phyloP scores from a whole-genome alignment of 1,139 yeast species.

The Wickerhamiella infanticola region DNA sequence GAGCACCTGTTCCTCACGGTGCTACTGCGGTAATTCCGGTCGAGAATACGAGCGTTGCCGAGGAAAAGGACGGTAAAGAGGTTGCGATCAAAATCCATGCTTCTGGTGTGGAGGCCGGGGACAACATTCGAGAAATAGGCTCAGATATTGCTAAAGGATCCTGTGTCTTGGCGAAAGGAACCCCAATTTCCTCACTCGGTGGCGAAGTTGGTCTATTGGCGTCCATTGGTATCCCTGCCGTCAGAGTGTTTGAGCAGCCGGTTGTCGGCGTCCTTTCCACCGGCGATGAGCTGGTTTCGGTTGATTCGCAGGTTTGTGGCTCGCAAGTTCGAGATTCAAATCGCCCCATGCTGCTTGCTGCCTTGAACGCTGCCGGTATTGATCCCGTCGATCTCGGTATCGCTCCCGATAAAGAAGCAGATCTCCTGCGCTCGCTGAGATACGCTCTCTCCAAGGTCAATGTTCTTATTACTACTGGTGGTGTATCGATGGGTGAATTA shows the following conservation, averaged over 20 bases:
- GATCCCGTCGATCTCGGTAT: conserved; percentile 30
- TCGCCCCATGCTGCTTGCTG: conserved; percentile 30
- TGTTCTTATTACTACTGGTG: conserved; percentile 35
- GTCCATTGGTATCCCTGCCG: conserved; percentile 27
- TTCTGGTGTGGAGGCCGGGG: conserved; percentile 23
- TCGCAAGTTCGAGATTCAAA: conserved; percentile 37
- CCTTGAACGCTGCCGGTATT: conserved; percentile 23
- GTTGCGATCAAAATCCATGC: conserved; percentile 24
- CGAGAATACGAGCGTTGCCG: conserved; percentile 31
- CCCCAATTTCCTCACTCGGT: conserved; percentile 26
- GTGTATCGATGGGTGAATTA: conserved; percentile 41
- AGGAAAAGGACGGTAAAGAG: conserved; percentile 28
- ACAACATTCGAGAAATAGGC: conserved; percentile 33
- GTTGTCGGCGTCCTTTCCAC: conserved; percentile 33
- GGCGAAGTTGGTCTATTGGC: conserved; percentile 36
- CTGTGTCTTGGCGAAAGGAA: conserved; percentile 24
- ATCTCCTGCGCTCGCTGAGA: conserved; percentile 17
- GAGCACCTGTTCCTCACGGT: conserved; percentile 38
- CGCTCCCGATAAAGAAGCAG: conserved; percentile 23
- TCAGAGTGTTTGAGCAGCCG: conserved; percentile 29
- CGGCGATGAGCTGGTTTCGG: conserved; percentile 34
- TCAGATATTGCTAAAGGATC: conserved; percentile 29
- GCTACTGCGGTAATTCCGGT: conserved; percentile 39
- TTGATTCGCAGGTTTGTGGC: conserved; percentile 16
- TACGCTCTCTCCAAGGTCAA: conserved; percentile 25